A percentile compares a stretch with the other conserved stretches of the same genome.
phyloP scores from a whole-genome alignment of 2,329 filamentous ascomycete species.

The Talaromyces sp. region DNA sequence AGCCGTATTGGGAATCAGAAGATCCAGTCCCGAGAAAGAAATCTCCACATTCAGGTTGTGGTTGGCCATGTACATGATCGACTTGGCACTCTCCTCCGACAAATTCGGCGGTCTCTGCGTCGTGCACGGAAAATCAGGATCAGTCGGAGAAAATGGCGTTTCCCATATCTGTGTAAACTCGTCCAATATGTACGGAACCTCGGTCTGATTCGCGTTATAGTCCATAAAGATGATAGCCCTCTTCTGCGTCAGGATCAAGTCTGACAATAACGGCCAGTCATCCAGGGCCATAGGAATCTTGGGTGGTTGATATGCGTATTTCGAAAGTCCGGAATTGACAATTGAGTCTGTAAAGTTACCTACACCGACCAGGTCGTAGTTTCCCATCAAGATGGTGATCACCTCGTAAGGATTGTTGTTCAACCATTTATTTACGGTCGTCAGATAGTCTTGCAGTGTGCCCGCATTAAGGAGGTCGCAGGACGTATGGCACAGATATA shows the following conservation, averaged over 20 bases:
- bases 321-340: slow-evolving; percentile 65
- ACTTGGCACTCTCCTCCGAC: slow-evolving; percentile 49
- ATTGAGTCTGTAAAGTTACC: slow-evolving; percentile 66
- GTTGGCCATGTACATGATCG: slow-evolving; percentile 77
- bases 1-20: slow-evolving; percentile 70
- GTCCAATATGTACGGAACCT: slow-evolving; percentile 79
- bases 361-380: slow-evolving; percentile 70
- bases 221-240: slow-evolving; percentile 79
- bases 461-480: slow-evolving; percentile 81
- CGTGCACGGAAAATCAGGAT: slow-evolving; percentile 70
- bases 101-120: slow-evolving; percentile 72
- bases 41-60: slow-evolving; percentile 86
- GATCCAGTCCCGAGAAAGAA: slow-evolving; percentile 58
- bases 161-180: slow-evolving; percentile 90
- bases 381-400: slow-evolving; percentile 80
- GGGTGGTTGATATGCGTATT: slow-evolving; percentile 71
- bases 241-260: slow-evolving; percentile 69
- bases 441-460: slow-evolving; percentile 70
- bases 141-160: slow-evolving; percentile 74
- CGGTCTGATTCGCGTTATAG: slow-evolving; percentile 74
- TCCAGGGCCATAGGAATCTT: slow-evolving; percentile 66
- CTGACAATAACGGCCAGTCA: slow-evolving; percentile 79
- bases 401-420: slow-evolving; percentile 77
- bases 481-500: slow-evolving; percentile 80
- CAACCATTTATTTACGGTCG: slow-evolving; percentile 69